These are phyloP conservation scores for Berberis thunbergii DNA, from an alignment of 164 flowering plant species.

Conservation along the genomic window DNA sequence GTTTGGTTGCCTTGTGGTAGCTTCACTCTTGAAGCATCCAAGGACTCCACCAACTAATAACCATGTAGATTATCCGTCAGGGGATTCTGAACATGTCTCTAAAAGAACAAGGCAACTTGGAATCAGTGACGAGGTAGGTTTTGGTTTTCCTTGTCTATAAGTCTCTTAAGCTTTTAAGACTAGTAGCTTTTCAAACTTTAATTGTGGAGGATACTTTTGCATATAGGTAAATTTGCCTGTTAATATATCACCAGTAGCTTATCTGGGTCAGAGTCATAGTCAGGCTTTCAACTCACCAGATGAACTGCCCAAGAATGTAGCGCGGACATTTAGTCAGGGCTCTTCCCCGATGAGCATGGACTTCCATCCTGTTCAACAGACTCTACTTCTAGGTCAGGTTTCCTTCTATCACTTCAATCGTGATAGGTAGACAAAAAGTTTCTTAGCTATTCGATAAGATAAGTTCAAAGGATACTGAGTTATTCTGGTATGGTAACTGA, in stretches of 20 bases:
- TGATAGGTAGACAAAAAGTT: too few species aligned
- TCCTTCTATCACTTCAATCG: too few species aligned
- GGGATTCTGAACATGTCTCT: conserved; percentile 72
- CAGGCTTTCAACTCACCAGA: conserved; percentile 14
- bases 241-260: conserved; percentile 62
- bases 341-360: conserved; percentile 26
- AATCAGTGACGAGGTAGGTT: conserved; percentile 69
- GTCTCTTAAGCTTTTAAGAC: background rate
- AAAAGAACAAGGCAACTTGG: conserved; percentile 84
- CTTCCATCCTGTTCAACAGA: conserved; percentile 17
- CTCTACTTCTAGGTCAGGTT: conserved; percentile 42
- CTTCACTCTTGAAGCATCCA: conserved; percentile 23
- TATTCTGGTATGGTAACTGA: background rate
- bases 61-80: conserved; percentile 72
- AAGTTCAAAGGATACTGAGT: background rate
- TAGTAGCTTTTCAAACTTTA: background rate
- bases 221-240: conserved; percentile 70
- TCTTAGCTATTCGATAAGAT: too few species aligned
- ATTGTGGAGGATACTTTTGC: background rate
- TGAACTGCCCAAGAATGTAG: conserved; percentile 50
- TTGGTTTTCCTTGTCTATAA: background rate
- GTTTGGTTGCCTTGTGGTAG: conserved; percentile 10
- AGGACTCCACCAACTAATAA: conserved; percentile 77
- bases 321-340: conserved; percentile 27
- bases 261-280: conserved; percentile 23